These are phyloP conservation scores for Aspergillus thermomutatus DNA, from an alignment of 2,329 filamentous ascomycete species.

Conservation along the genomic window DNA sequence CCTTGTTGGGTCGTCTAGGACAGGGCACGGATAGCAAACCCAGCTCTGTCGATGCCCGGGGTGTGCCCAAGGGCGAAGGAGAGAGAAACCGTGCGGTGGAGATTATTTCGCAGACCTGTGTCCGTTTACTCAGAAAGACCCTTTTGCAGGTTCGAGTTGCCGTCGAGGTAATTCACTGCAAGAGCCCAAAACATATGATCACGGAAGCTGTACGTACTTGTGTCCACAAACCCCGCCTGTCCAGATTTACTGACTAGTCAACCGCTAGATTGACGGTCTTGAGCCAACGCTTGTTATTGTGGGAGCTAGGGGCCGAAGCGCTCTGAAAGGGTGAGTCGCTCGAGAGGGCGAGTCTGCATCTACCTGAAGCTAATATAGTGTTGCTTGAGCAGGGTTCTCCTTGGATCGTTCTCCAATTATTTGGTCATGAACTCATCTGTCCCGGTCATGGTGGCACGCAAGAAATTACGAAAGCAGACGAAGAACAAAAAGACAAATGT, in stretches of 20 bases:
- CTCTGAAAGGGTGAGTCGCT: slow-evolving; percentile 78
- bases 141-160: slow-evolving; percentile 88
- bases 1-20: slow-evolving; percentile 33
- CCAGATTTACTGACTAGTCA: slow-evolving; percentile 6
- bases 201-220: slow-evolving; percentile 69
- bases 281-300: slow-evolving; percentile 90
- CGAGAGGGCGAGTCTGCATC: not conserved
- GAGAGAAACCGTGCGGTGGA: slow-evolving; percentile 79
- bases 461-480: slow-evolving; percentile 80
- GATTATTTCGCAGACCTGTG: slow-evolving; percentile 76
- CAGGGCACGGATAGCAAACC: slow-evolving; percentile 37
- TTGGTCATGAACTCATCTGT: slow-evolving; percentile 94
- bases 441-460: slow-evolving; percentile 95
- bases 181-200: slow-evolving; percentile 92
- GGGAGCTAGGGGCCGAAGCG: slow-evolving; percentile 85
- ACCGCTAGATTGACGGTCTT: slow-evolving; percentile 73
- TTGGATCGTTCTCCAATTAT: slow-evolving; percentile 97
- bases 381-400: slow-evolving; percentile 65
- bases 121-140: slow-evolving; percentile 86
- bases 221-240: not conserved
- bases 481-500: slow-evolving; percentile 71
- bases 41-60: slow-evolving; percentile 48
- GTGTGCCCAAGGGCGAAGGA: slow-evolving; percentile 63
- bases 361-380: not conserved
- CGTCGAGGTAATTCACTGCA: slow-evolving; percentile 96